Percentiles rank a stretch among this genome's conserved stretches.
Conservation (phyloP, 495 filamentous ascomycete genomes). For the Penicillium egyptiacum region DNA sequence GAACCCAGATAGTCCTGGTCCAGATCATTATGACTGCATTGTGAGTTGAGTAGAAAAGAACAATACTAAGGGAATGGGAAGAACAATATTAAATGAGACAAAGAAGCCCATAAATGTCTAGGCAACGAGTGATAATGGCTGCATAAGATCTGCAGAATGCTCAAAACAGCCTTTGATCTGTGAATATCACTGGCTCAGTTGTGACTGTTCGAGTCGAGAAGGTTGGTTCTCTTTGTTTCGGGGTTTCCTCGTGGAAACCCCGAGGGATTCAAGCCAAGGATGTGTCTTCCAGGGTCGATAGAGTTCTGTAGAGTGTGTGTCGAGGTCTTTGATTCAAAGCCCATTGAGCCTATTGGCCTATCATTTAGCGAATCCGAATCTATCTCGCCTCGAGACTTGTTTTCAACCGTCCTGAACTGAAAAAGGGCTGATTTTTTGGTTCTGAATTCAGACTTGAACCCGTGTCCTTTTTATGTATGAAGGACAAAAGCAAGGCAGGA, state of each 20-base stretch:
- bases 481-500: too few relatives aligned
- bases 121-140: conserved; percentile 2
- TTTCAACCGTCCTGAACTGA: too few relatives aligned
- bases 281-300: not conserved
- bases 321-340: not conserved
- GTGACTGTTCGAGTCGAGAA: not conserved
- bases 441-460: too few relatives aligned
- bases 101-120: conserved; percentile 6
- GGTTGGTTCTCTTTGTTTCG: conserved; percentile 7
- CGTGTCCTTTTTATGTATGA: too few relatives aligned
- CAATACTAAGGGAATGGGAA: conserved; percentile 26
- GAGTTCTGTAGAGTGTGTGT: not conserved
- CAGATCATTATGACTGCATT: conserved; percentile 5
- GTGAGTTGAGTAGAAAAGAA: conserved; percentile 13
- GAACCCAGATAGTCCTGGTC: not conserved
- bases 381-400: not conserved
- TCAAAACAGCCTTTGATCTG: not conserved
- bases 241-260: not conserved
- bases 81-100: conserved; percentile 29
- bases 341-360: not conserved
- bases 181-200: not conserved
- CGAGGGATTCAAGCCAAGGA: not conserved
- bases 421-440: too few relatives aligned
- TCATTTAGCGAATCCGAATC: not conserved
- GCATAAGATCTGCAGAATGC: conserved; percentile 3